Conservation (phyloP, 768 basidiomycete species). For the Chalciporus chontae region DNA sequence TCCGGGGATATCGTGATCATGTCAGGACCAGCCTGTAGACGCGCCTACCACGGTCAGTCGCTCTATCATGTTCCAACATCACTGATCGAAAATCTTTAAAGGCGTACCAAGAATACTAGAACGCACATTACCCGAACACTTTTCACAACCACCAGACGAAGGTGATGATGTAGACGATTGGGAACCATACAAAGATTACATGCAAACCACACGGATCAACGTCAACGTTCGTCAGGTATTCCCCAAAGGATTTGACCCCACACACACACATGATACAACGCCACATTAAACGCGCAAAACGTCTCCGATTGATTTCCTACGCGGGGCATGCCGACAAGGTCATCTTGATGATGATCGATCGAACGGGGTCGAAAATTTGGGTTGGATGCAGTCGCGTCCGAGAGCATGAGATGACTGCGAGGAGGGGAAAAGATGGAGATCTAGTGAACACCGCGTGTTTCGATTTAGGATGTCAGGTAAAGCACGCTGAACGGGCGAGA, state of each 20-base stretch:
- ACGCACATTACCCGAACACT: constrained; percentile 65
- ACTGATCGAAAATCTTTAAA: constrained; percentile 22
- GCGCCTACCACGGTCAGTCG: constrained; percentile 87
- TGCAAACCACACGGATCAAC: constrained; percentile 75
- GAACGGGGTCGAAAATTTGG: background rate
- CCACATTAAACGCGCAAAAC: background rate
- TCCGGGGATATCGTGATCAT: constrained; percentile 93
- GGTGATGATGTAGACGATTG: constrained; percentile 42
- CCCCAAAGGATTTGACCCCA: constrained; percentile 59
- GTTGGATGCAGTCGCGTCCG: background rate
- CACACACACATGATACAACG: constrained; percentile 3
- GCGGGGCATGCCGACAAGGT: background rate
- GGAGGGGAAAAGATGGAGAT: background rate
- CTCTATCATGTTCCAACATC: background rate
- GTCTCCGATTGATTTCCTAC: background rate
- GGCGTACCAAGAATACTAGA: constrained; percentile 89
- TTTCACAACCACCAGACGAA: constrained; percentile 32
- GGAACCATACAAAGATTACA: constrained; percentile 60
- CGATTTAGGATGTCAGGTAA: background rate
- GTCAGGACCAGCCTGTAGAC: constrained; percentile 80
- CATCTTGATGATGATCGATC: constrained; percentile 6
- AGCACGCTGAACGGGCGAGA: constrained; percentile 4
- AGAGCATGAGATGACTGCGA: constrained; percentile 6
- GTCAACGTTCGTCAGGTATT: constrained; percentile 91
- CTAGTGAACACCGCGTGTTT: background rate